These are phyloP conservation scores for Aspergillus sp. DNA, from an alignment of 2,329 filamentous ascomycete genomes.

Conservation along the genomic window DNA sequence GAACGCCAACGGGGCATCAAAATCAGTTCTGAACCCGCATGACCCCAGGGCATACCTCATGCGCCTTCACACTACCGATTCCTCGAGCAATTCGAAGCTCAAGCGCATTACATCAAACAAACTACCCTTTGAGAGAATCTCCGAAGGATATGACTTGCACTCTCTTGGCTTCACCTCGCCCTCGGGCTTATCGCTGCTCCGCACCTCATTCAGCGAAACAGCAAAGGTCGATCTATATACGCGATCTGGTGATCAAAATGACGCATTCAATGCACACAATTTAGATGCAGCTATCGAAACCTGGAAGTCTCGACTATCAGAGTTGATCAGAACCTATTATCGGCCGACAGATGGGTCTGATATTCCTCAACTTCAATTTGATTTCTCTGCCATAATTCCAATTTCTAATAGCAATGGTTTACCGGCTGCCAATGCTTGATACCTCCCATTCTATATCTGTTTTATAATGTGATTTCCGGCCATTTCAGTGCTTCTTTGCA, in stretches of 20 bases:
- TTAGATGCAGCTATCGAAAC: conserved; percentile 5
- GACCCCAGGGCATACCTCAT: conserved; percentile 35
- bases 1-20: not conserved
- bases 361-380: conserved; percentile 12
- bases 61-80: conserved; percentile 12
- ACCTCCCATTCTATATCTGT: not conserved
- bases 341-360: conserved; percentile 7
- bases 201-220: not conserved
- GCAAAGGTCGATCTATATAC: conserved; percentile 24
- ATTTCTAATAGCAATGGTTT: not conserved
- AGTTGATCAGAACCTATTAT: conserved; percentile 22
- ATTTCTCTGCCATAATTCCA: conserved; percentile 16
- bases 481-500: not conserved
- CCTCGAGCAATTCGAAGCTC: not conserved
- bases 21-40: conserved; percentile 17
- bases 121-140: conserved; percentile 32
- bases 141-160: conserved; percentile 25
- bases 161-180: conserved; percentile 17
- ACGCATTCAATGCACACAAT: conserved; percentile 13
- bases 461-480: not conserved
- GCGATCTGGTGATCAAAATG: conserved; percentile 6
- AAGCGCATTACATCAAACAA: conserved; percentile 21
- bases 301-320: conserved; percentile 21
- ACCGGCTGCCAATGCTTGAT: not conserved
- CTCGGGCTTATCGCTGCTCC: conserved; percentile 7